Evolutionary conservation across 164 flowering plant species (phyloP), one percentile per base, ranked within the genome.

Genomic region (Stephania japonica): DNA sequence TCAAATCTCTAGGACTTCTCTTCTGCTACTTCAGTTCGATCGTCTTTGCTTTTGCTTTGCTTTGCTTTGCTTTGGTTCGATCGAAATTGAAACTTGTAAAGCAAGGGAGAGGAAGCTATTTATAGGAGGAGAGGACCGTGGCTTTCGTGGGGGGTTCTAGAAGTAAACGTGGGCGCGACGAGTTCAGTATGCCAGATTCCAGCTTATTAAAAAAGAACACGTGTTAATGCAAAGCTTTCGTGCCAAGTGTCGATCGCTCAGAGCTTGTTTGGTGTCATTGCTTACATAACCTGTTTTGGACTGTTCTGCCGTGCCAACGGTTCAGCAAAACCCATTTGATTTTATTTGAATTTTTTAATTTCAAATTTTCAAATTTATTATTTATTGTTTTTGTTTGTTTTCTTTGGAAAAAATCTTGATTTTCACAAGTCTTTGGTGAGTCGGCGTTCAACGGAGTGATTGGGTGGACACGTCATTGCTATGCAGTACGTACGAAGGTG

Each of bases 201-300:
- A n/a, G 23, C 64, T 4, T 19, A 59, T 4, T 18, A 8, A 4
- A 59, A 24, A 3, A n/a, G 21, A 10, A n/a, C 64, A 59, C 64
- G 64, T 59, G 64, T 59, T 59, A 4, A 21, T 59, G n/a, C 7
- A 59, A 59, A 59, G 7, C 7, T n/a, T 5, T 18, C 8, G 1
- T 59, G 24, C 64, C 64, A 59, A 6, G 64, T 21, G 64, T 59
- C 25, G 64, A 19, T 59, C 21, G 2, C 12, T 11, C 53, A 9
- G 53, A 7, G 16, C 53, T 3, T 2, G 12, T 7, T 9, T 47
- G 53, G 12, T 47, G 53, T 47, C 53, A 47, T 14, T 59, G 64
- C 64, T 59, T 59, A 59, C 64, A n/a, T 59, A 59, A 59, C 64
- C 64, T 16, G 5, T 59, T 59, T 59, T 59, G 64, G 64, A 59